phyloP scores from a whole-genome alignment of 441 rosid species.

The Viola pubescens region DNA sequence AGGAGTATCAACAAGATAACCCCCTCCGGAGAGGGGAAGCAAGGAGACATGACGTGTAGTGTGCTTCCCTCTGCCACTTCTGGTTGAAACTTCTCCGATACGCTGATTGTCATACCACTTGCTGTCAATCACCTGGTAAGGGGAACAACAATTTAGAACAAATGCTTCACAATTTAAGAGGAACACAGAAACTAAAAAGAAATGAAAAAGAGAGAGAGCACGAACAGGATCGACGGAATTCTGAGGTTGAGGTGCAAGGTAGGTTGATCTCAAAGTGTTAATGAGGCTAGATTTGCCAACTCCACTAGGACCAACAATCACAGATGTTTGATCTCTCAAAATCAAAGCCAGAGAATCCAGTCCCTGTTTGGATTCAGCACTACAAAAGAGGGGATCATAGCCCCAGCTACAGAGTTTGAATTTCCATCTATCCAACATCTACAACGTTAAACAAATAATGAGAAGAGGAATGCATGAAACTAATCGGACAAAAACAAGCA shows the following conservation, averaged over 20 bases:
- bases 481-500: neutral
- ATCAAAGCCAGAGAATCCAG: slow-evolving; percentile 51
- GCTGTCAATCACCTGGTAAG: slow-evolving; percentile 50
- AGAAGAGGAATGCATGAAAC: neutral
- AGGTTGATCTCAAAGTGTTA: slow-evolving; percentile 55
- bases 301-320: slow-evolving; percentile 93
- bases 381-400: slow-evolving; percentile 71
- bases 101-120: slow-evolving; percentile 81
- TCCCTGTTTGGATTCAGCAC: slow-evolving; percentile 58
- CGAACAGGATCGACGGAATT: slow-evolving; percentile 70
- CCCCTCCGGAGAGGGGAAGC: slow-evolving; percentile 73
- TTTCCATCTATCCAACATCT: slow-evolving; percentile 61
- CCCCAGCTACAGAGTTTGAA: slow-evolving; percentile 63
- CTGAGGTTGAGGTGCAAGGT: slow-evolving; percentile 10
- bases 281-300: slow-evolving; percentile 93
- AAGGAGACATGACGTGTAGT: slow-evolving; percentile 79
- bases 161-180: neutral
- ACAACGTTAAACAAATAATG: slow-evolving; percentile 16
- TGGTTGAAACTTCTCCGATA: slow-evolving; percentile 75
- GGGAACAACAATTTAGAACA: neutral
- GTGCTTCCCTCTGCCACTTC: slow-evolving; percentile 90
- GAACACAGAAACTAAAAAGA: neutral
- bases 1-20: slow-evolving; percentile 90
- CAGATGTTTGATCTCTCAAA: slow-evolving; percentile 69
- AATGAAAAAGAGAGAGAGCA: slow-evolving; percentile 11